Evolutionary conservation across 2,329 filamentous ascomycete species (phyloP).

Genomic region (Aspergillus niger): DNA sequence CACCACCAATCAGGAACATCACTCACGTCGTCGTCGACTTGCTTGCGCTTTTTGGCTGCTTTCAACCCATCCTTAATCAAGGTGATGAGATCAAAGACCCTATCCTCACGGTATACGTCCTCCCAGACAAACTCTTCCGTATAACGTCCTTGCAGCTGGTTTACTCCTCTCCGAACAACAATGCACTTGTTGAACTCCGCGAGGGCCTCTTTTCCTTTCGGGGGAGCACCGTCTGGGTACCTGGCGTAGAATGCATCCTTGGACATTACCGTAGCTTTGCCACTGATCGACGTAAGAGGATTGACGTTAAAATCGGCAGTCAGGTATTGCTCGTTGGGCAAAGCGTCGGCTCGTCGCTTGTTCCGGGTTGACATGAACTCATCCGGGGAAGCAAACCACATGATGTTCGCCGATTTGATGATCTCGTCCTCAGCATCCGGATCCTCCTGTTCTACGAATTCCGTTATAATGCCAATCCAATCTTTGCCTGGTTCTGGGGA

Average conservation of each 20-base stretch:
- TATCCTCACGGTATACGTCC: conserved; percentile 69
- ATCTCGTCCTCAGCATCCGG: conserved; percentile 52
- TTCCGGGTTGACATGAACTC: conserved; percentile 82
- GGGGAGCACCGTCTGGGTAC: conserved; percentile 75
- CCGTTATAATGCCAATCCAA: conserved; percentile 87
- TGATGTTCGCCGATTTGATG: conserved; percentile 77
- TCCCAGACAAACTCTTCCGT: conserved; percentile 94
- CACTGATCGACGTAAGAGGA: conserved; percentile 84
- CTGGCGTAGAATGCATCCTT: conserved; percentile 64
- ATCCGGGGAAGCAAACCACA: conserved; percentile 89
- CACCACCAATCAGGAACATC: not conserved
- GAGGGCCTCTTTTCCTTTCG: conserved; percentile 60
- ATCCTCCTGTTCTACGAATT: conserved; percentile 74
- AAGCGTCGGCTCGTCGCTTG: conserved; percentile 78
- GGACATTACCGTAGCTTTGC: conserved; percentile 80
- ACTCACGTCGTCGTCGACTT: conserved; percentile 42
- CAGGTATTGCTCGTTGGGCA: conserved; percentile 89
- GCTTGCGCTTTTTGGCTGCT: conserved; percentile 60
- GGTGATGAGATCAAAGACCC: conserved; percentile 66
- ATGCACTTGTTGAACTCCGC: conserved; percentile 83
- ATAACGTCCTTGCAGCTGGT: conserved; percentile 84
- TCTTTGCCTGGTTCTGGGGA: conserved; percentile 83
- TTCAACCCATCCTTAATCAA: conserved; percentile 67
- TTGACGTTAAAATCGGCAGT: conserved; percentile 86
- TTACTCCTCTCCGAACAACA: conserved; percentile 85